phyloP scores from a whole-genome alignment of 805 yeast species.

The Candida insectalens region DNA sequence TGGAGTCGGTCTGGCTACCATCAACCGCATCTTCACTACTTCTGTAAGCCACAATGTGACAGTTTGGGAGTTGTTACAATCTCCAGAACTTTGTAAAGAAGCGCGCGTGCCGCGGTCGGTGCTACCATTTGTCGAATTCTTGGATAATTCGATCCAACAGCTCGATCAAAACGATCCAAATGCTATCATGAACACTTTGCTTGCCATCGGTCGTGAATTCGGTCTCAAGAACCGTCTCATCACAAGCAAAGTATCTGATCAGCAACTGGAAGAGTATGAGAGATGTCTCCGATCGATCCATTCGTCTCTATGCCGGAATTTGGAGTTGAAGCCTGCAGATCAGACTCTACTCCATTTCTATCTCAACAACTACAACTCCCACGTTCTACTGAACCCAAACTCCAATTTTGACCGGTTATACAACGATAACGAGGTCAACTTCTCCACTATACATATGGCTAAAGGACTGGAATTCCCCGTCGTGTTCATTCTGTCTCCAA shows the following conservation, averaged over 20 bases:
- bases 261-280: constrained; percentile 15
- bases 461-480: constrained; percentile 70
- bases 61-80: constrained; percentile 14
- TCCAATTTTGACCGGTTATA: constrained; percentile 15
- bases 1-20: constrained; percentile 13
- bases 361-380: constrained; percentile 24
- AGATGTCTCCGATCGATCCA: constrained; percentile 27
- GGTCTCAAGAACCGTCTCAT: constrained; percentile 25
- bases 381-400: constrained; percentile 8
- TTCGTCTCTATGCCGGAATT: constrained; percentile 18
- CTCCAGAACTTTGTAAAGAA: constrained; percentile 6
- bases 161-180: constrained; percentile 26
- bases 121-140: constrained; percentile 6
- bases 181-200: constrained; percentile 25
- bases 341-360: constrained; percentile 29
- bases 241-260: constrained; percentile 1
- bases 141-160: constrained; percentile 13
- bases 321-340: constrained; percentile 16
- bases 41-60: constrained; percentile 14
- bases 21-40: constrained; percentile 10
- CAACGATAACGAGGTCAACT: constrained; percentile 29
- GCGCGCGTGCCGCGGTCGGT: constrained; percentile 4
- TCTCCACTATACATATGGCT: constrained; percentile 66
- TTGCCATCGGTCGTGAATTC: constrained; percentile 23
- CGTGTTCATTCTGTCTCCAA: constrained; percentile 38